Base-by-base conservation (phyloP, 2,329 filamentous ascomycete species). In the Cercospora canescens region DNA sequence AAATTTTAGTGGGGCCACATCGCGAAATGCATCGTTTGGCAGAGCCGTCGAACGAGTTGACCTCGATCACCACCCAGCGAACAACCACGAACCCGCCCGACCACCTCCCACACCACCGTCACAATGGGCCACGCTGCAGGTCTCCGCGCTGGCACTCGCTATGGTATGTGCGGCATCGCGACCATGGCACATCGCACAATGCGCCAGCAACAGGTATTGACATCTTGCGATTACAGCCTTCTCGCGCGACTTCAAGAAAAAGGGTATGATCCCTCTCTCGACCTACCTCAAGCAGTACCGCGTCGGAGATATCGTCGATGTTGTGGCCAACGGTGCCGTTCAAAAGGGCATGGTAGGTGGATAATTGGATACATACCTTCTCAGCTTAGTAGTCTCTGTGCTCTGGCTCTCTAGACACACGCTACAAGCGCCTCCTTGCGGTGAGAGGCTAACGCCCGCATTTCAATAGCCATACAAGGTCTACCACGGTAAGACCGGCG, bases 261-360 rank as follows among this genome's bases (percentile, higher is more conserved):
- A 94, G 88, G 95, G 95, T 82, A 89, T 90, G 87, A 97, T 99
- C 86, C 85, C 87, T 78, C 87, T 98, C 80, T 93, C 90, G 77
- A 98, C 94, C 81, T 99, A 98, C 88, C 87, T 99, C 79, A 90
- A 89, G 83, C 88, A 92, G 81, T 98, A 96, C 91, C 93, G 91
- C 89, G 95, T 99, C 80, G 95, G 95, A 83, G 95, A 99, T 81
- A 97, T 98, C 78, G 95, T 99, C 80, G 95, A 99, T 82, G 93
- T 99, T 83, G 96, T 96, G 86, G 92, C 91, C 81, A 98, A 99
- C 87, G 95, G 94, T 91, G 95, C 93, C 80, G 91, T 96, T 74
- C 94, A 97, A 87, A 96, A 97, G 89, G 94, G 93, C 72, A 77
- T 77, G 76, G 91, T 95, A 86, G 89, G 90, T 85, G 63, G 35